Percentiles rank a stretch among this genome's conserved stretches.
These are phyloP conservation scores for Alopecurus myosuroides DNA, from an alignment of 176 grass and related monocot species.

Conservation along the genomic window DNA sequence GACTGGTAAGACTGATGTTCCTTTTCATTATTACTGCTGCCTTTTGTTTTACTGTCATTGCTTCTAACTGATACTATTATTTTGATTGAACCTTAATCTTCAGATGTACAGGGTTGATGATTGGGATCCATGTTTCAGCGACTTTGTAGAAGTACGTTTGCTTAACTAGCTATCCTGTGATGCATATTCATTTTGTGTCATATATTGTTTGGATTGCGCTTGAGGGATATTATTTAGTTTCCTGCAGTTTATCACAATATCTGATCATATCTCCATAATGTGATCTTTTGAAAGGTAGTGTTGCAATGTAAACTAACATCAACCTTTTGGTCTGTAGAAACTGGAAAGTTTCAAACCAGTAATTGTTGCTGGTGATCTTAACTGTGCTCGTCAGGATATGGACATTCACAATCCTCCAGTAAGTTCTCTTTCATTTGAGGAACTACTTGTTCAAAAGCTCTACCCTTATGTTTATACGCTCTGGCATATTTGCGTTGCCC, in stretches of 20 bases:
- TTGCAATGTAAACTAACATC: conserved; percentile 9
- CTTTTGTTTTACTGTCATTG: conserved; percentile 15
- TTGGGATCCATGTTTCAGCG: conserved; percentile 70
- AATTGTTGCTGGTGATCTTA: conserved; percentile 84
- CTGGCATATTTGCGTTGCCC: background rate
- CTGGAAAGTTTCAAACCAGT: conserved; percentile 79
- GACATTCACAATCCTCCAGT: conserved; percentile 90
- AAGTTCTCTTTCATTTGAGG: conserved; percentile 14
- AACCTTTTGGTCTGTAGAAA: conserved; percentile 44
- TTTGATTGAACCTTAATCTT: conserved; percentile 18
- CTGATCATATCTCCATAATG: background rate
- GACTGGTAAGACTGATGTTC: conserved; percentile 39
- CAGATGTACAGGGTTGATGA: conserved; percentile 65
- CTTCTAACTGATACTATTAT: conserved; percentile 14
- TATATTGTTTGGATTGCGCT: background rate
- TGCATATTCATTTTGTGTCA: background rate
- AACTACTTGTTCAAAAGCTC: background rate
- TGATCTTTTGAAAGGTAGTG: background rate
- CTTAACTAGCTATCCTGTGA: conserved; percentile 2
- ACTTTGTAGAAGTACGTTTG: conserved; percentile 57
- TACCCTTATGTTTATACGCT: background rate
- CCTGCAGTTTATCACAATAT: background rate
- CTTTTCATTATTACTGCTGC: background rate
- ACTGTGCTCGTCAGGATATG: conserved; percentile 66
- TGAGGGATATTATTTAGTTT: background rate